These are phyloP conservation scores for Penicillium sp. DNA, from an alignment of 2,329 filamentous ascomycete species.

Conservation along the genomic window DNA sequence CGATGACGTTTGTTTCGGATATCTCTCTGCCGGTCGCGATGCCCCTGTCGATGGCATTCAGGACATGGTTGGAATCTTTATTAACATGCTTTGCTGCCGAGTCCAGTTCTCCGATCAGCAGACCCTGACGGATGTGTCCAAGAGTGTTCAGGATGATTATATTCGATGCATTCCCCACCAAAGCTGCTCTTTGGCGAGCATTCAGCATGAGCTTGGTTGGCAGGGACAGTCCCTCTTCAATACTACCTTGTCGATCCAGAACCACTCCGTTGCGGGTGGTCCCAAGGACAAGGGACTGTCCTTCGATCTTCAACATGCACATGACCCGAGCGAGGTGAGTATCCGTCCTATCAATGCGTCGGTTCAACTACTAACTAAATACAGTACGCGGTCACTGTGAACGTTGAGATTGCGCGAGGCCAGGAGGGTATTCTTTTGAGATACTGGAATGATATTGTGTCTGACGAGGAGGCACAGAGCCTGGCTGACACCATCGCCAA, in stretches of 20 bases:
- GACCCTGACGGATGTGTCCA: constrained; percentile 40
- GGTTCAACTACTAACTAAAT: constrained; percentile 6
- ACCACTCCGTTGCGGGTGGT: constrained; percentile 24
- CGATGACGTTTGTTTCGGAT: constrained; percentile 43
- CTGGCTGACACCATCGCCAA: constrained; percentile 31
- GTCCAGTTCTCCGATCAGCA: constrained; percentile 37
- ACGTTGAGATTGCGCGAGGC: constrained; percentile 36
- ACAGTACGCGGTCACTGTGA: constrained; percentile 39
- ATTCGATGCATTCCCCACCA: constrained; percentile 49
- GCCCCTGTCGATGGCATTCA: constrained; percentile 46
- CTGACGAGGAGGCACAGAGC: constrained; percentile 31
- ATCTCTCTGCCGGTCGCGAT: constrained; percentile 43
- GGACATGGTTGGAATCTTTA: constrained; percentile 49
- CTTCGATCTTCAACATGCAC: constrained; percentile 30
- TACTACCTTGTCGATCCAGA: constrained; percentile 43
- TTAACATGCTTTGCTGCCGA: constrained; percentile 55
- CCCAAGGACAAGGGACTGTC: constrained; percentile 25
- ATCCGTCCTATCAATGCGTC: neutral
- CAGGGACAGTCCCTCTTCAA: constrained; percentile 40
- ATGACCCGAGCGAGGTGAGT: constrained; percentile 40
- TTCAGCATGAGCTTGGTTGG: constrained; percentile 42
- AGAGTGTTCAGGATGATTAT: constrained; percentile 46
- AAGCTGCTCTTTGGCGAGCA: constrained; percentile 48
- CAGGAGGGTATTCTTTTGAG: constrained; percentile 37
- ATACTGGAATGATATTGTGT: constrained; percentile 40